Conservation (phyloP, 257 asterid species). For the Przewalskia tangutica region DNA sequence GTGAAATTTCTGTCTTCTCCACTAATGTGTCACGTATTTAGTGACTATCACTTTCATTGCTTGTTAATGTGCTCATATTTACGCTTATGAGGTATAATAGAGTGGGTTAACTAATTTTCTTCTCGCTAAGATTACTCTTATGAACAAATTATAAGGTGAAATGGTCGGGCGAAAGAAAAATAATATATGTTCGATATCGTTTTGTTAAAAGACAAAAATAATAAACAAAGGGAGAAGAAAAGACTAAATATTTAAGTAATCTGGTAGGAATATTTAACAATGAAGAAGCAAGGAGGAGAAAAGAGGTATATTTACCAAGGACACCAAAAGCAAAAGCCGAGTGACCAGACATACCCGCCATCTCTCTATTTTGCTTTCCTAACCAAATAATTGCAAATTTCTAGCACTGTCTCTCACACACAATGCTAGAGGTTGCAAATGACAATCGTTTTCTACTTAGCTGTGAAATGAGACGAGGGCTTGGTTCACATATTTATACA, state of each 20-base stretch:
- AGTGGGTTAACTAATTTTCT: not conserved
- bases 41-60: too few relatives aligned
- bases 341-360: conserved; percentile 4
- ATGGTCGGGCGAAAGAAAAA: not conserved
- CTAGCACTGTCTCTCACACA: not conserved
- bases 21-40: too few relatives aligned
- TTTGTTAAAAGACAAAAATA: not conserved
- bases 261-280: too few relatives aligned
- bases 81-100: too few relatives aligned
- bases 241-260: too few relatives aligned
- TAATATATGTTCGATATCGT: not conserved
- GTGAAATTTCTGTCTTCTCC: too few relatives aligned
- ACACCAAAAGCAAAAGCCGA: conserved; percentile 44
- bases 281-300: not conserved
- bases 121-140: not conserved
- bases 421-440: not conserved
- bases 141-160: not conserved
- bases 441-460: not conserved
- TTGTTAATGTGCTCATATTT: too few relatives aligned
- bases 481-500: not conserved
- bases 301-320: conserved; percentile 20
- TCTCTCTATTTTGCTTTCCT: not conserved
- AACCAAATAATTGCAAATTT: not conserved
- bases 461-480: not conserved
- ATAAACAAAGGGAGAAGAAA: too few relatives aligned